Percentiles rank a stretch among this genome's conserved stretches.
Conservation (phyloP, 768 basidiomycete genomes). For the Asterophora parasitica region DNA sequence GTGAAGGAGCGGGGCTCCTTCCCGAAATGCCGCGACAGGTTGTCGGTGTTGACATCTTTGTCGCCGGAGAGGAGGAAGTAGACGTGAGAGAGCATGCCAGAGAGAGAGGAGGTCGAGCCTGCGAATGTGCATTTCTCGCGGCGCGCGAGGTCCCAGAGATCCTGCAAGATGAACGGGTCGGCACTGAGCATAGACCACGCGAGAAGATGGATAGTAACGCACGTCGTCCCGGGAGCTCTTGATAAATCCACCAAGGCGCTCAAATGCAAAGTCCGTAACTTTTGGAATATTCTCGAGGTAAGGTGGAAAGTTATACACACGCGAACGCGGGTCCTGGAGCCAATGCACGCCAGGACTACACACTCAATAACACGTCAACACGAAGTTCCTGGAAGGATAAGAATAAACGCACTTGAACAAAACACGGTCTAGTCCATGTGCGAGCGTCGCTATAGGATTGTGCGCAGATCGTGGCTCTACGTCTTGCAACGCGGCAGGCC, state of each 20-base stretch:
- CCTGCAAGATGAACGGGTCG: conserved; percentile 33
- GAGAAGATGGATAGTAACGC: conserved; percentile 13
- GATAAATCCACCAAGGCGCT: conserved; percentile 67
- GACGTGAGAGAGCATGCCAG: conserved; percentile 78
- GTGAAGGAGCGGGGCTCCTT: conserved; percentile 55
- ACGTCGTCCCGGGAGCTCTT: conserved; percentile 77
- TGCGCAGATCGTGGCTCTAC: conserved; percentile 38
- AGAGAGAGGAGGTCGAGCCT: conserved; percentile 88
- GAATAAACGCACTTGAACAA: conserved; percentile 37
- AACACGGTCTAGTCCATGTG: conserved; percentile 65
- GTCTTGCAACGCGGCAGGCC: conserved; percentile 24
- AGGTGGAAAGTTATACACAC: conserved; percentile 80
- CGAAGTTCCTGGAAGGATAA: neutral
- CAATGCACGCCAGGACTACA: conserved; percentile 83
- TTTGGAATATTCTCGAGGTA: conserved; percentile 69
- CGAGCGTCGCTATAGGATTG: conserved; percentile 55
- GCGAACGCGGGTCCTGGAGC: conserved; percentile 80
- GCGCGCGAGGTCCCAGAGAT: conserved; percentile 58
- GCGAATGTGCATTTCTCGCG: conserved; percentile 57
- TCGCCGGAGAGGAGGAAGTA: conserved; percentile 83
- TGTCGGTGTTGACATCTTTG: conserved; percentile 56
- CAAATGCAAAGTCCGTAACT: conserved; percentile 81
- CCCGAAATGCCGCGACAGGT: conserved; percentile 56
- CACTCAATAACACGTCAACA: neutral
- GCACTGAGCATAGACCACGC: neutral